Percentiles rank a stretch among this genome's conserved stretches.
Evolutionary conservation across 75 land plant species (phyloP).

Genomic region (Selaginella moellendorffii): DNA sequence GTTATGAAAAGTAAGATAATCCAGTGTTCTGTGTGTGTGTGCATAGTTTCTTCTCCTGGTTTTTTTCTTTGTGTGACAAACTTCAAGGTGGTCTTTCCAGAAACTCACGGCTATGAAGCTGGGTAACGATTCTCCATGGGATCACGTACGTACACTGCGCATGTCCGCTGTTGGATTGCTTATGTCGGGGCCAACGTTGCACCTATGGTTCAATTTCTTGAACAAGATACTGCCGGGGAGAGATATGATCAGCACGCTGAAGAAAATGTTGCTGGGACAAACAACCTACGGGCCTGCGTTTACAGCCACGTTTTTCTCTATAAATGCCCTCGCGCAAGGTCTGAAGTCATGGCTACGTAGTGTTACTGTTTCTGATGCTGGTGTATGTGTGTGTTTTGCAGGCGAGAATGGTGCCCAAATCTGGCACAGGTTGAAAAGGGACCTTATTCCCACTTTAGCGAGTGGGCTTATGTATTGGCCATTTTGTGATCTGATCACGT

Average conservation of each 20-base stretch:
- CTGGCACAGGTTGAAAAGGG: slow-evolving; percentile 56
- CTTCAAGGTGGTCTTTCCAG: background rate
- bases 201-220: slow-evolving; percentile 57
- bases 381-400: slow-evolving; percentile 13
- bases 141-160: slow-evolving; percentile 36
- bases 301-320: slow-evolving; percentile 46
- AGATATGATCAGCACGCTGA: slow-evolving; percentile 40
- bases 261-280: slow-evolving; percentile 65
- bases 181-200: slow-evolving; percentile 57
- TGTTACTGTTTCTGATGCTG: background rate
- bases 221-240: slow-evolving; percentile 34
- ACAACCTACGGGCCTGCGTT: slow-evolving; percentile 42
- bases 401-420: slow-evolving; percentile 67
- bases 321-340: slow-evolving; percentile 74
- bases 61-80: background rate
- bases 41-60: background rate
- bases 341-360: background rate
- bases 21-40: background rate
- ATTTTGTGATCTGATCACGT: slow-evolving; percentile 75
- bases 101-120: background rate
- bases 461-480: slow-evolving; percentile 82
- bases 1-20: background rate
- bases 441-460: slow-evolving; percentile 54
- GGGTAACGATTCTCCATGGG: slow-evolving; percentile 7
- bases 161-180: slow-evolving; percentile 55